A percentile compares a stretch with the other conserved stretches of the same genome.
Conservation (phyloP, 371 early-diverging fungal species). For the Zopfochytrium polystomum region DNA sequence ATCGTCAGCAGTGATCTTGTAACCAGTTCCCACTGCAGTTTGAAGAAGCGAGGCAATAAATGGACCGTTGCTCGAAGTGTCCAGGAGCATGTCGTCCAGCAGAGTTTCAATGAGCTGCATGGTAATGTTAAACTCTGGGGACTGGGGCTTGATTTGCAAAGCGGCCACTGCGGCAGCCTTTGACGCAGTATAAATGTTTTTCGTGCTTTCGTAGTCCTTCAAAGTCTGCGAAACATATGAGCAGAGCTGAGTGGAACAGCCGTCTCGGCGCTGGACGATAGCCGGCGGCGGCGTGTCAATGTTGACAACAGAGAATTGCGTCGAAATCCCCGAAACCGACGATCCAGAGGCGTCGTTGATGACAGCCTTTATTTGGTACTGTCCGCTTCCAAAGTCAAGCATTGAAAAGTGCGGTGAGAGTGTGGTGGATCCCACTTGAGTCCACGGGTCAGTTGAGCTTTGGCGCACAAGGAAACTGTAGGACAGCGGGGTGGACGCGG, state of each 20-base stretch:
- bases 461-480: conserved; percentile 19
- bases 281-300: not conserved
- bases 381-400: no score
- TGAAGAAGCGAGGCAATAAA: conserved; percentile 15
- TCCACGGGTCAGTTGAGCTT: conserved; percentile 8
- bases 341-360: conserved; percentile 26
- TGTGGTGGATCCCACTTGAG: not conserved
- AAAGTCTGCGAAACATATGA: not conserved
- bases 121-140: conserved; percentile 10
- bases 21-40: conserved; percentile 7
- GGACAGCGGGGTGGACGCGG: conserved; percentile 21
- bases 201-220: conserved; percentile 7
- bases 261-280: not conserved
- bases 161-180: conserved; percentile 14
- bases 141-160: conserved; percentile 1
- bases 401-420: conserved; percentile 12
- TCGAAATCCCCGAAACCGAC: conserved; percentile 2
- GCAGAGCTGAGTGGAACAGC: conserved; percentile 6
- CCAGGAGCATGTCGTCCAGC: conserved; percentile 9
- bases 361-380: conserved; percentile 16
- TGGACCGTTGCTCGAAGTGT: conserved; percentile 16
- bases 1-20: conserved; percentile 2
- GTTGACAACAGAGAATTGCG: not conserved
- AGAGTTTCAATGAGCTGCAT: conserved; percentile 1
- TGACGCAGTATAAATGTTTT: conserved; percentile 10